Percentiles rank a stretch among this genome's conserved stretches.
Conservation (phyloP, 805 yeast genomes). For the Vanderwaltozyma yarrowii region DNA sequence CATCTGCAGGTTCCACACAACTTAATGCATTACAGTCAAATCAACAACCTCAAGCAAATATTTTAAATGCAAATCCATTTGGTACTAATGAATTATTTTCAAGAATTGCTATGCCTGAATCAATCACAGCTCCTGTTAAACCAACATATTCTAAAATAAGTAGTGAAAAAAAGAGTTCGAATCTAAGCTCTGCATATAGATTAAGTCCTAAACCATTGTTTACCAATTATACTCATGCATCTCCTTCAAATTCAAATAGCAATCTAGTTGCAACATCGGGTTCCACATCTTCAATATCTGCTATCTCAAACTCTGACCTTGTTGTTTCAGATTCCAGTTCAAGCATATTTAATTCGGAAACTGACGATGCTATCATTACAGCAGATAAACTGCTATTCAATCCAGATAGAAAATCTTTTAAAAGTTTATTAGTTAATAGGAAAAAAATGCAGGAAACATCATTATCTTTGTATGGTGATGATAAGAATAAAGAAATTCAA, state of each 20-base stretch:
- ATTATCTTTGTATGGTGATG: not conserved
- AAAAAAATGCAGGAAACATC: constrained; percentile 8
- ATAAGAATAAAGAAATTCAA: constrained; percentile 1
- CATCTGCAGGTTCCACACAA: too few species aligned
- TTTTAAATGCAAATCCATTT: constrained; percentile 41
- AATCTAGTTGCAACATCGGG: too few species aligned
- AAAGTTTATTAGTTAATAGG: constrained; percentile 17
- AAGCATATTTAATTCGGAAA: not conserved
- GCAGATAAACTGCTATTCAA: constrained; percentile 17
- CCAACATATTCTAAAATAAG: constrained; percentile 40
- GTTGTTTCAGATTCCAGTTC: not conserved
- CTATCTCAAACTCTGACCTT: not conserved
- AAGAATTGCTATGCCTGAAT: constrained; percentile 26
- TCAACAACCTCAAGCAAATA: too few species aligned
- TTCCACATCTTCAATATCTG: too few species aligned
- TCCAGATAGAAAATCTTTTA: constrained; percentile 24
- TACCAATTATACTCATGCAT: constrained; percentile 2
- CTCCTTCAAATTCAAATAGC: not conserved
- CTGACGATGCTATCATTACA: constrained; percentile 14
- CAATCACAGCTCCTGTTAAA: constrained; percentile 33
- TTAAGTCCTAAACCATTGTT: constrained; percentile 56
- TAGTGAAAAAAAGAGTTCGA: constrained; percentile 44
- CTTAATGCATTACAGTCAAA: too few species aligned
- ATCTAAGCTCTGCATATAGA: constrained; percentile 48
- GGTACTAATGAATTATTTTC: constrained; percentile 66